Evolutionary conservation across 352 stramenopile genomes (phyloP).

Genomic region (Globisporangium orthogonon): DNA sequence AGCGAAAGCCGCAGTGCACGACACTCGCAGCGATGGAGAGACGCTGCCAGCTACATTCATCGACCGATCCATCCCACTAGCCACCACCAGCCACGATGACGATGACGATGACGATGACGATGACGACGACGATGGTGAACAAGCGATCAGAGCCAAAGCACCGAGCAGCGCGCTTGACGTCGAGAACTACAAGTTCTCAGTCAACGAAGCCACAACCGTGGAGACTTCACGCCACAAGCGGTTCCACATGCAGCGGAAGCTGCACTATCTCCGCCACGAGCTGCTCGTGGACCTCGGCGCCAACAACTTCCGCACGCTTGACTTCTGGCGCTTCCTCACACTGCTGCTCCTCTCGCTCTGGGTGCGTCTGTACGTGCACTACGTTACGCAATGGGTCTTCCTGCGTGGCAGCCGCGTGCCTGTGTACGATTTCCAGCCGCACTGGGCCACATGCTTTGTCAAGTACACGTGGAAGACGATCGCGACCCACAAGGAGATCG

Average conservation of each 20-base stretch:
- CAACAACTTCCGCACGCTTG: conserved; percentile 40
- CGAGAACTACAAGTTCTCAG: conserved; percentile 54
- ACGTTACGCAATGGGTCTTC: conserved; percentile 83
- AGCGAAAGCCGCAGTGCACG: background rate
- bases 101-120: background rate
- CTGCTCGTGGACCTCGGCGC: conserved; percentile 66
- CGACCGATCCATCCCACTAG: background rate
- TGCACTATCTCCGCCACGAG: conserved; percentile 78
- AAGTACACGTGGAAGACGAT: conserved; percentile 83
- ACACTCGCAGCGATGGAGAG: background rate
- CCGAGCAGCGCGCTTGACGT: conserved; percentile 8
- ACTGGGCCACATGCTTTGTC: conserved; percentile 59
- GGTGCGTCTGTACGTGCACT: conserved; percentile 87
- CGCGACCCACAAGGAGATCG: conserved; percentile 56
- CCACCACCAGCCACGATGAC: background rate
- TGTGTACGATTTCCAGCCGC: conserved; percentile 75
- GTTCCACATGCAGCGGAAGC: conserved; percentile 61
- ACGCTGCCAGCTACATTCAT: background rate
- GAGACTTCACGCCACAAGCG: conserved; percentile 50
- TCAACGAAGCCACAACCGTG: conserved; percentile 34
- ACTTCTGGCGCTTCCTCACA: conserved; percentile 72
- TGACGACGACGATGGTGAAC: too few relatives aligned
- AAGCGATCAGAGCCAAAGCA: background rate
- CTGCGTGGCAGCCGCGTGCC: conserved; percentile 52
- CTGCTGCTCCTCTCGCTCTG: conserved; percentile 72